These are phyloP conservation scores for Sedum album DNA, from an alignment of 164 flowering plant genomes.

Conservation along the genomic window DNA sequence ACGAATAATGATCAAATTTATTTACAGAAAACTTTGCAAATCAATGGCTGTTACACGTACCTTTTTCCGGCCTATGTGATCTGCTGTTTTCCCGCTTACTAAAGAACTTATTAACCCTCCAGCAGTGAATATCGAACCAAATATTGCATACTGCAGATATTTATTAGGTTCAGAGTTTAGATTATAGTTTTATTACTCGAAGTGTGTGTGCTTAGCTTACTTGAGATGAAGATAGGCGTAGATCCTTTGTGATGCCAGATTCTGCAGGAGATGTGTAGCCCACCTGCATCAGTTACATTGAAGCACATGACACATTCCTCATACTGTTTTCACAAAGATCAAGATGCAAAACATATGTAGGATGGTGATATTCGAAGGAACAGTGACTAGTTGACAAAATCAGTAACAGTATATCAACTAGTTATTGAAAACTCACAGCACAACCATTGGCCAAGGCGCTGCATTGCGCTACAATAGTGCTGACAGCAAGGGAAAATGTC, in stretches of 20 bases:
- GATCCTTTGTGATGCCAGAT: slow-evolving; percentile 32
- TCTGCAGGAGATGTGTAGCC: slow-evolving; percentile 35
- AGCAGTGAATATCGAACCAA: slow-evolving; percentile 29
- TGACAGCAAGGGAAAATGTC: slow-evolving; percentile 8
- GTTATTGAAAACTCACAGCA: slow-evolving; percentile 4
- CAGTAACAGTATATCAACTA: not conserved
- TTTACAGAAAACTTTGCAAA: not conserved
- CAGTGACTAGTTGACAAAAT: not conserved
- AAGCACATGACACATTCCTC: not conserved
- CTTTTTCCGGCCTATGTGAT: slow-evolving; percentile 33
- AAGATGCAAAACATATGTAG: too few relatives aligned
- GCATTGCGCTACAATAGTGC: slow-evolving; percentile 10
- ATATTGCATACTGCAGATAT: slow-evolving; percentile 5
- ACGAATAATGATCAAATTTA: not conserved
- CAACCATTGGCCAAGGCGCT: slow-evolving; percentile 8
- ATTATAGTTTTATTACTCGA: not conserved
- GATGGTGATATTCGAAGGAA: too few relatives aligned
- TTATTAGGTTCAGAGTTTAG: too few relatives aligned
- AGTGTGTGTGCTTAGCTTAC: slow-evolving; percentile 9
- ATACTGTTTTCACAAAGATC: not conserved
- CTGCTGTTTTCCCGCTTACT: slow-evolving; percentile 29
- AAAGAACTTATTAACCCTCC: slow-evolving; percentile 37
- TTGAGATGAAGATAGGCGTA: slow-evolving; percentile 19
- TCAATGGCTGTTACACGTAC: slow-evolving; percentile 14
- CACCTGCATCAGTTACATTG: slow-evolving; percentile 16